A percentile compares a stretch with the other conserved stretches of the same genome.
Evolutionary conservation across 192 early-diverging fungal species (phyloP).

Genomic region (Coemansia sp.): DNA sequence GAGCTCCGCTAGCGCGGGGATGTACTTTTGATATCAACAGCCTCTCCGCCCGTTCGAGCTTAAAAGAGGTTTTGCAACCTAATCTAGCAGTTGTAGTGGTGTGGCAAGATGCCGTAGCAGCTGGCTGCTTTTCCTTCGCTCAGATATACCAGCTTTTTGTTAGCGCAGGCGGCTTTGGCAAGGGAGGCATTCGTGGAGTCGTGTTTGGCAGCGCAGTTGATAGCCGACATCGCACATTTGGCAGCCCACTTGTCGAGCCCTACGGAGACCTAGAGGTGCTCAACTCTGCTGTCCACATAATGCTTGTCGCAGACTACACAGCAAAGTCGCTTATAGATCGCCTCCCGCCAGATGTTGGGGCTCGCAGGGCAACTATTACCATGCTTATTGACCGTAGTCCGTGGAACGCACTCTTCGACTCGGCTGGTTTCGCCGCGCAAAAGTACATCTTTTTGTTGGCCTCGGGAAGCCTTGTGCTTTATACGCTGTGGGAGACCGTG

Average conservation of each 20-base stretch:
- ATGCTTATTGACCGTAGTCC: slow-evolving; percentile 13
- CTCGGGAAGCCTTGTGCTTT: slow-evolving; percentile 24
- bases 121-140: slow-evolving; percentile 37
- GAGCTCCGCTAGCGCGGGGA: slow-evolving; percentile 5
- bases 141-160: slow-evolving; percentile 18
- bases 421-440: slow-evolving; percentile 21
- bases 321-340: not conserved
- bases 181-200: slow-evolving; percentile 5
- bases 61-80: not conserved
- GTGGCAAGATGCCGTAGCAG: slow-evolving; percentile 28
- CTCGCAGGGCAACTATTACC: not conserved
- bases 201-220: slow-evolving; percentile 31
- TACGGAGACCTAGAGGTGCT: slow-evolving; percentile 15
- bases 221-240: slow-evolving; percentile 1
- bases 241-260: slow-evolving; percentile 43
- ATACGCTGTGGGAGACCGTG: slow-evolving; percentile 40
- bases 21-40: slow-evolving; percentile 6
- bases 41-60: not conserved
- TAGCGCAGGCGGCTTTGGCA: not conserved
- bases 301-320: slow-evolving; percentile 12
- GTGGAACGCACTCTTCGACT: slow-evolving; percentile 20
- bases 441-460: slow-evolving; percentile 30
- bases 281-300: not conserved
- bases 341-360: not conserved
- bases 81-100: slow-evolving; percentile 19